A percentile compares a stretch with the other conserved stretches of the same genome.
phyloP scores from a whole-genome alignment of 1,284 basidiomycete genomes.

The Pisolithus thermaeus region DNA sequence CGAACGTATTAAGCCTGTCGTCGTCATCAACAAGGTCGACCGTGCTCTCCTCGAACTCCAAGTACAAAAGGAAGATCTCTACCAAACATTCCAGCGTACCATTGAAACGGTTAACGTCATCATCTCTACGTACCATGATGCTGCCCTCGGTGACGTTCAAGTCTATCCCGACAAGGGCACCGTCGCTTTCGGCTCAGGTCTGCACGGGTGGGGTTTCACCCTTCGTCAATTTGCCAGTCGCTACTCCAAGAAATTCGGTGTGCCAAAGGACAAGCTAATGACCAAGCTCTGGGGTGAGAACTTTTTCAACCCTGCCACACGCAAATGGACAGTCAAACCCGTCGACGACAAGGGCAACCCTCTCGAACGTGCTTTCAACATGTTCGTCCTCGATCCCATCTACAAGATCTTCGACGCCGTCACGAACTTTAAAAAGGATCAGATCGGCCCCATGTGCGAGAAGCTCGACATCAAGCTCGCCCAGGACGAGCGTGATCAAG shows the following conservation, averaged over 20 bases:
- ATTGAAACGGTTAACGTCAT: slow-evolving; percentile 99
- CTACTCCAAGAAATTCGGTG: slow-evolving; percentile 99
- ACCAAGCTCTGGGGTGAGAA: slow-evolving; percentile 98
- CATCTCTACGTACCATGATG: slow-evolving; percentile 96
- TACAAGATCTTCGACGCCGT: slow-evolving; percentile 98
- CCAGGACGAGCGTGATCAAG: slow-evolving; percentile 89
- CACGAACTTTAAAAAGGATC: slow-evolving; percentile 99
- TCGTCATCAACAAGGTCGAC: slow-evolving; percentile 99
- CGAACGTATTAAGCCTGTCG: slow-evolving; percentile 99
- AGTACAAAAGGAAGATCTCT: slow-evolving; percentile 95
- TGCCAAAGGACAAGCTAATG: slow-evolving; percentile 99
- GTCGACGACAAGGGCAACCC: slow-evolving; percentile 79
- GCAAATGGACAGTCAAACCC: slow-evolving; percentile 91
- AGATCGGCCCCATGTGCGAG: slow-evolving; percentile 81
- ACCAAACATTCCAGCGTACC: slow-evolving; percentile 97
- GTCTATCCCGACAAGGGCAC: slow-evolving; percentile 99
- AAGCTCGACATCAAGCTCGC: slow-evolving; percentile 95
- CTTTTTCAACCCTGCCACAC: slow-evolving; percentile 97
- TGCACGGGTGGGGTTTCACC: slow-evolving; percentile 99
- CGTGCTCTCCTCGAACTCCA: slow-evolving; percentile 99
- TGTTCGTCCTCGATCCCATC: slow-evolving; percentile 99
- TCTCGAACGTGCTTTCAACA: slow-evolving; percentile 91
- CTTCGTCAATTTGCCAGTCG: slow-evolving; percentile 95
- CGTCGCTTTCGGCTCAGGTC: slow-evolving; percentile 98
- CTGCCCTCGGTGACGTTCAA: slow-evolving; percentile 94